Conservation (phyloP, 2,329 filamentous ascomycete genomes). For the Xylaria sp. region DNA sequence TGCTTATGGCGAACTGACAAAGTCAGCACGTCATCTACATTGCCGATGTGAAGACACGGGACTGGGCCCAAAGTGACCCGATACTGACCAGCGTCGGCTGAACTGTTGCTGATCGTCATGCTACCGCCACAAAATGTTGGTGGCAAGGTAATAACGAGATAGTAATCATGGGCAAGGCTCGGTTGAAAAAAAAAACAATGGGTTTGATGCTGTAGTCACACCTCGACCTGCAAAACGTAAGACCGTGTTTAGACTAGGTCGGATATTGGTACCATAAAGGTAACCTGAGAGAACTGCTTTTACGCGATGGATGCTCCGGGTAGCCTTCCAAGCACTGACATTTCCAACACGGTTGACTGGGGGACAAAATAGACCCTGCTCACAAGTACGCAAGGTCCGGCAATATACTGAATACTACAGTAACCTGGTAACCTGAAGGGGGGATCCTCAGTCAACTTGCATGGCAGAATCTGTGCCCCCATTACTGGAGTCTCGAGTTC, state of each 20-base stretch:
- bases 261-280: neutral
- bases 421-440: neutral
- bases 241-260: neutral
- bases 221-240: neutral
- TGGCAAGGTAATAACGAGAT: neutral
- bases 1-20: neutral
- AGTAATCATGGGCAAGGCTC: too few relatives aligned
- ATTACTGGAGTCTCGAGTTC: constrained; percentile 6
- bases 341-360: neutral
- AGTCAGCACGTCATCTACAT: neutral
- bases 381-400: neutral
- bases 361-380: neutral
- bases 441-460: constrained; percentile 25
- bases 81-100: neutral
- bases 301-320: neutral
- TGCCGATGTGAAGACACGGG: constrained; percentile 1
- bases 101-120: constrained; percentile 2
- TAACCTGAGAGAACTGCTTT: neutral
- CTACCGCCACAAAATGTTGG: neutral
- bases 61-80: neutral
- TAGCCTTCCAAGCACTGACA: neutral
- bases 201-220: neutral
- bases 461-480: constrained; percentile 19
- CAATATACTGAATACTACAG: neutral
- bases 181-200: neutral